Percentiles rank a stretch among this genome's conserved stretches.
phyloP scores from a whole-genome alignment of 2,329 filamentous ascomycete genomes.

The Lasiodiplodia theobromae region DNA sequence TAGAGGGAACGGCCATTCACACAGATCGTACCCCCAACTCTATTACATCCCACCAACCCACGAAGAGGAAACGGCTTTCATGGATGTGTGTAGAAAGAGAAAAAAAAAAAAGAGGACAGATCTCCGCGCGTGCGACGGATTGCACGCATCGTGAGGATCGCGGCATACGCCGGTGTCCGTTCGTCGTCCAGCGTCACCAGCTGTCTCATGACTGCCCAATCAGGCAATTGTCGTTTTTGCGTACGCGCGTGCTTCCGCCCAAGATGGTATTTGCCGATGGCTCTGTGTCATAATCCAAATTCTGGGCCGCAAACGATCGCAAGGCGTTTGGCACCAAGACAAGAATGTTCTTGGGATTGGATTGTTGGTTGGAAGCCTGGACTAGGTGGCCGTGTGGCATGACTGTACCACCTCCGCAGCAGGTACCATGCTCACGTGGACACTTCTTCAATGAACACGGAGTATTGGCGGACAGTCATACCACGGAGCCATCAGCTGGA shows the following conservation, averaged over 20 bases:
- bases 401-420: neutral
- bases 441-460: neutral
- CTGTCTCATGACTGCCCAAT: conserved; percentile 18
- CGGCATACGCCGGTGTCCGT: neutral
- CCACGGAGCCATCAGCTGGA: neutral
- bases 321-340: neutral
- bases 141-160: no score
- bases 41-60: neutral
- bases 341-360: neutral
- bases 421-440: neutral
- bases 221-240: neutral
- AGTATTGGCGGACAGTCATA: neutral
- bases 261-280: neutral
- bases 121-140: neutral
- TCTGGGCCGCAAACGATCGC: neutral
- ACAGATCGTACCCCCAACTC: no score
- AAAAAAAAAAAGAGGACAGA: neutral
- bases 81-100: neutral
- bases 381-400: neutral
- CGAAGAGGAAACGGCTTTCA: neutral
- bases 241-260: neutral
- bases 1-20: neutral
- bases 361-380: neutral
- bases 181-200: conserved; percentile 1
- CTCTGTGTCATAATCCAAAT: conserved; percentile 7